Percentiles rank a stretch among this genome's conserved stretches.
phyloP scores from a whole-genome alignment of 2,329 filamentous ascomycete species.

The Aspergillus sclerotialis region DNA sequence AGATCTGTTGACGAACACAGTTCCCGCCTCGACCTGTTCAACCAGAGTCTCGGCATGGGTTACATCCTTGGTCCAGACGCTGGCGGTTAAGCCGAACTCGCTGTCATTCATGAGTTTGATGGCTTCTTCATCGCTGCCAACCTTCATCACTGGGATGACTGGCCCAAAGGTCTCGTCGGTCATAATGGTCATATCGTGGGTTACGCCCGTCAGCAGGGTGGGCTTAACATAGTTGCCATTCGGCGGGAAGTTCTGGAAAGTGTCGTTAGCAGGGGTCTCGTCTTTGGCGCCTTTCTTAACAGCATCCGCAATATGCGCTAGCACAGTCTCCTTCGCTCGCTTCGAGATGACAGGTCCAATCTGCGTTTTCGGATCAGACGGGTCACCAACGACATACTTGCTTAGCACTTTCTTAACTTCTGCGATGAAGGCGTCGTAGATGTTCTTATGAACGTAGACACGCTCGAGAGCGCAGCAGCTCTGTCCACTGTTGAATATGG shows the following conservation, averaged over 20 bases:
- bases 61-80: slow-evolving; percentile 91
- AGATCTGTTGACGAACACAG: slow-evolving; percentile 91
- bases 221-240: slow-evolving; percentile 86
- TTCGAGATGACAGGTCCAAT: slow-evolving; percentile 85
- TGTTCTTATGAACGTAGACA: slow-evolving; percentile 78
- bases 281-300: slow-evolving; percentile 76
- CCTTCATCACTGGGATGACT: slow-evolving; percentile 83
- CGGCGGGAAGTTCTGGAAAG: slow-evolving; percentile 64
- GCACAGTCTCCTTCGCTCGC: slow-evolving; percentile 67
- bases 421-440: slow-evolving; percentile 75
- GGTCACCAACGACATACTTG: slow-evolving; percentile 83
- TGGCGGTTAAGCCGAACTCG: slow-evolving; percentile 90
- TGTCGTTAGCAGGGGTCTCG: slow-evolving; percentile 72
- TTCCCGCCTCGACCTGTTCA: slow-evolving; percentile 80
- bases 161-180: slow-evolving; percentile 92
- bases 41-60: slow-evolving; percentile 67
- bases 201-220: slow-evolving; percentile 70
- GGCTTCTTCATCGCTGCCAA: slow-evolving; percentile 73
- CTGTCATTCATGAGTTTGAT: slow-evolving; percentile 87
- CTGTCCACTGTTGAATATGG: slow-evolving; percentile 98
- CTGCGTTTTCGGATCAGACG: slow-evolving; percentile 69
- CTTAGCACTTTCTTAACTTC: slow-evolving; percentile 73
- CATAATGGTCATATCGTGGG: slow-evolving; percentile 83
- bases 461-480: slow-evolving; percentile 91
- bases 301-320: slow-evolving; percentile 74